Conservation (phyloP, 2,329 filamentous ascomycete species). For the Pyricularia sp. region DNA sequence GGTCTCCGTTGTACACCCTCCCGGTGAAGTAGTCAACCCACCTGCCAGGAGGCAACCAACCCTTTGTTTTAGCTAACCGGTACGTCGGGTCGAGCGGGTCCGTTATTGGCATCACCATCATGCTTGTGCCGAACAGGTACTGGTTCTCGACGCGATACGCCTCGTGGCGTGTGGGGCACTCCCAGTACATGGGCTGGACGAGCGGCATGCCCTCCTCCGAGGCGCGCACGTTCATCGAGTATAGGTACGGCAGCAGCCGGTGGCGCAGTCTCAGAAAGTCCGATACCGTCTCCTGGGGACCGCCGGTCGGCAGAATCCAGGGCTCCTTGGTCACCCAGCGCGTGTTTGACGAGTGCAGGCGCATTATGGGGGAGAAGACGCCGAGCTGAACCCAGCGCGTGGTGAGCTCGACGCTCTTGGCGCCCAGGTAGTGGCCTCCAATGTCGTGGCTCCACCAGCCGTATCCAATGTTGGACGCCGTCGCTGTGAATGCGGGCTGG, state of each 20-base stretch:
- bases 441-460: conserved; percentile 60
- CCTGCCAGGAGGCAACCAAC: conserved; percentile 42
- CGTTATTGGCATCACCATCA: conserved; percentile 45
- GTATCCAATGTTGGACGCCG: conserved; percentile 53
- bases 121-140: conserved; percentile 43
- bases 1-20: conserved; percentile 41
- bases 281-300: conserved; percentile 31
- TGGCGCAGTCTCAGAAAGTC: conserved; percentile 41
- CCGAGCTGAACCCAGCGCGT: conserved; percentile 50
- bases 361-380: conserved; percentile 46
- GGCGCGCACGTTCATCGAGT: conserved; percentile 39
- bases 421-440: conserved; percentile 46
- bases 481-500: conserved; percentile 55
- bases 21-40: conserved; percentile 47
- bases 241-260: conserved; percentile 45
- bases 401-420: conserved; percentile 43
- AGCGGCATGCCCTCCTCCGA: conserved; percentile 34
- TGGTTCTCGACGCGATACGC: conserved; percentile 45
- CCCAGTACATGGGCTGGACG: conserved; percentile 51
- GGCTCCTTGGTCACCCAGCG: conserved; percentile 49
- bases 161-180: conserved; percentile 34
- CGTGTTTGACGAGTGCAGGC: conserved; percentile 45
- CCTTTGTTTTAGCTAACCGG: conserved; percentile 31
- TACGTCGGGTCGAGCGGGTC: conserved; percentile 32
- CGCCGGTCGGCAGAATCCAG: conserved; percentile 36